Conservation (phyloP, 2,329 filamentous ascomycete genomes). For the Lasiodiplodia sp. region DNA sequence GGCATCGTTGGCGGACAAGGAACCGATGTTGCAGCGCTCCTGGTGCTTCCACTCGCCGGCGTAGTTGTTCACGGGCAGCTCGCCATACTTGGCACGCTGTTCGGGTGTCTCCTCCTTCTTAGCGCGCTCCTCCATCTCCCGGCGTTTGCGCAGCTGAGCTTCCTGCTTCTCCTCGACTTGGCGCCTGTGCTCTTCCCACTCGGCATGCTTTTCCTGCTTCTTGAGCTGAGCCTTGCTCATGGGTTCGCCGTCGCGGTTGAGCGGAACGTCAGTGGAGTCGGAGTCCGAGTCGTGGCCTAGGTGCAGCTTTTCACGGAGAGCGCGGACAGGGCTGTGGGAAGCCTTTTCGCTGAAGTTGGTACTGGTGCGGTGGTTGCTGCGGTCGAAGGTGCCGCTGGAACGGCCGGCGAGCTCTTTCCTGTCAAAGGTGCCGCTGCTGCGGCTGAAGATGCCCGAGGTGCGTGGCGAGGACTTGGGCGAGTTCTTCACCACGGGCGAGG, state of each 20-base stretch:
- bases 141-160: conserved; percentile 56
- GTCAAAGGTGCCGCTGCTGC: conserved; percentile 42
- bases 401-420: conserved; percentile 37
- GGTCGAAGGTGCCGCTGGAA: conserved; percentile 41
- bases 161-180: conserved; percentile 53
- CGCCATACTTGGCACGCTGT: conserved; percentile 66
- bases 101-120: conserved; percentile 63
- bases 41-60: conserved; percentile 59
- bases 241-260: conserved; percentile 58
- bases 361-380: conserved; percentile 32
- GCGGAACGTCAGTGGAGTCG: conserved; percentile 45
- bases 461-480: conserved; percentile 33
- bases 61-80: conserved; percentile 65
- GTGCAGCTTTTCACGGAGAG: conserved; percentile 50
- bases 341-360: conserved; percentile 32
- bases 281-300: conserved; percentile 43
- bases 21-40: conserved; percentile 57
- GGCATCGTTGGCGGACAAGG: conserved; percentile 59
- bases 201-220: conserved; percentile 55
- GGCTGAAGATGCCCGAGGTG: conserved; percentile 44
- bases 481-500: conserved; percentile 35
- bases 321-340: conserved; percentile 47
- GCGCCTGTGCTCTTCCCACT: conserved; percentile 54
- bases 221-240: conserved; percentile 59
- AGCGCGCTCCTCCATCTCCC: conserved; percentile 57